phyloP scores from a whole-genome alignment of 1,284 basidiomycete genomes.

The Porodaedalea pini region DNA sequence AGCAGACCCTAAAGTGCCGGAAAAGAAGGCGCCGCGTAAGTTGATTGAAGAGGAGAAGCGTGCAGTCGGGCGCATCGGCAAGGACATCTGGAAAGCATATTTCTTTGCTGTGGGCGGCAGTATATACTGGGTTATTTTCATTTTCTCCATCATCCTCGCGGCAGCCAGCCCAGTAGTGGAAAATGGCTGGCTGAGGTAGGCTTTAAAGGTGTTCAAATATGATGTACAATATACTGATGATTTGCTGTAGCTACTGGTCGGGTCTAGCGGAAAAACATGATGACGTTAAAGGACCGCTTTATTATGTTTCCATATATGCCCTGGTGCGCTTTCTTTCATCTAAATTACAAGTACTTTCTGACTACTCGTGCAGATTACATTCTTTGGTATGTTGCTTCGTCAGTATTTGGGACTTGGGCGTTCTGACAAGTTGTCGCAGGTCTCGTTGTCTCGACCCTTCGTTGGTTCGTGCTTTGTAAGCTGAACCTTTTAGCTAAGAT shows the following conservation, averaged over 20 bases:
- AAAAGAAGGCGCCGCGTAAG: conserved; percentile 74
- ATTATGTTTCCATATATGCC: conserved; percentile 80
- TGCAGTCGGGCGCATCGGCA: conserved; percentile 78
- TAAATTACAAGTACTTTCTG: conserved; percentile 17
- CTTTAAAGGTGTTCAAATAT: conserved; percentile 13
- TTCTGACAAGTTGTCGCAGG: conserved; percentile 34
- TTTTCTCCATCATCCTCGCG: conserved; percentile 53
- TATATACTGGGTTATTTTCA: conserved; percentile 74
- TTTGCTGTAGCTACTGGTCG: conserved; percentile 60
- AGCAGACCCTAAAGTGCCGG: conserved; percentile 42
- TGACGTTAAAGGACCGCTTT: conserved; percentile 50
- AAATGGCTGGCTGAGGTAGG: conserved; percentile 78
- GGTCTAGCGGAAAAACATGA: conserved; percentile 39
- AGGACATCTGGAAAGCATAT: conserved; percentile 80
- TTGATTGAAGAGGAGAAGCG: conserved; percentile 88
- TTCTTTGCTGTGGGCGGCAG: conserved; percentile 64
- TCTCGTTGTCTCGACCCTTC: conserved; percentile 59
- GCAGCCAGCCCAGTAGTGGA: conserved; percentile 75
- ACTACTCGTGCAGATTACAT: conserved; percentile 35
- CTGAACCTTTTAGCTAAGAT: conserved; percentile 17
- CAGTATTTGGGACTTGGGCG: too few species aligned
- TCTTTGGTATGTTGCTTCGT: conserved; percentile 36
- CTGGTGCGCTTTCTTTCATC: conserved; percentile 36
- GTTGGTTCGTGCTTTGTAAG: conserved; percentile 67
- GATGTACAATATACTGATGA: conserved; percentile 17